Base-by-base conservation (phyloP, 2,329 filamentous ascomycete species). In the Diaporthe sp. region DNA sequence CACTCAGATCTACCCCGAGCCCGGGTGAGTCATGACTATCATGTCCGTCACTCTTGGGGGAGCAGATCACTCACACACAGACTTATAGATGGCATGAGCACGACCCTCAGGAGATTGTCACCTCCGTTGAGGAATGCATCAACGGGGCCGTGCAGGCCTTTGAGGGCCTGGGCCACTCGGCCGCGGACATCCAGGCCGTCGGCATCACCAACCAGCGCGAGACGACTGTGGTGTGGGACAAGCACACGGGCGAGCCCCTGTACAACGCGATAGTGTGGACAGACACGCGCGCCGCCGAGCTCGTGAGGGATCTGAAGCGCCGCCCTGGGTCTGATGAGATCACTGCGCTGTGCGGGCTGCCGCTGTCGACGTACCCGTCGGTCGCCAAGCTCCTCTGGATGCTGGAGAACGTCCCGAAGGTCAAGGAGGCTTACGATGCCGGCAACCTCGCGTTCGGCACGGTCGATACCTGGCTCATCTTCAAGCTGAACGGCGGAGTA, bases 181-280 rank as follows among this genome's bases (percentile, higher is more conserved):
- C 89, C 76, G 88, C 89, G 71, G 90, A 93, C 79, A 94, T 98
- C 81, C 93, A 90, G 82, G 90, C 94, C 13, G 89, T 98, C 78
- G 95, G 95, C 75, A 94, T 98, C 82, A 97, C 95, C 76, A 97
- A 96, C 85, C 95, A 98, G 86, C 92, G 95, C 82, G 95, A 98
- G 84, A 98, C 95, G 1, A 94, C 93, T 1, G 88, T 98, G 1
- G 92, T 95, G 34, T 98, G 95, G 95, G 94, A 98, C 83, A 90
- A 88, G 80, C 89, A 90, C 79, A 97, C 94, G 0, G 95, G 95
- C 78, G 90, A 97, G 83, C 92, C 95, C 5, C 87, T 98, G 25
- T 90, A 94, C 86, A 95, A 96, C 81, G 95, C 95, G 74, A 93
- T 98, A 76, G 95, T 95, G 57, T 98, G 95, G 95, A 94, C 95